Evolutionary conservation across 768 basidiomycete genomes (phyloP), one percentile per base, ranked within the genome.

Genomic region (Lactifluus echinatus): DNA sequence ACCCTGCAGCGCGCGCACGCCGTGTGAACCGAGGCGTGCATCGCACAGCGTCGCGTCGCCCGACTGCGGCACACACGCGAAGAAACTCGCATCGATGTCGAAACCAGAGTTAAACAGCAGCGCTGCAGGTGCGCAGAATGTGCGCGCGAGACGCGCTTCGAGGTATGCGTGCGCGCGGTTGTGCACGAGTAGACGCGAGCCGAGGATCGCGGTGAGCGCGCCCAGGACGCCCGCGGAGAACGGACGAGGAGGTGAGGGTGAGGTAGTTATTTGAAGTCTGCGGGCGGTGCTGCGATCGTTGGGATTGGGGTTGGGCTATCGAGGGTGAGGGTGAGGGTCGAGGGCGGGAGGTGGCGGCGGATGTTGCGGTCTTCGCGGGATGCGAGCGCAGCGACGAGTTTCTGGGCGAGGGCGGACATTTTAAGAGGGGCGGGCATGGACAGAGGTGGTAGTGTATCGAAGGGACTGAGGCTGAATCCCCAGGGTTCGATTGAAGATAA

Each of bases 21-120:
- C 93, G 64, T 95, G 68, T 94, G 90, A 15, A 93, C 91, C 1
- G 83, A 86, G 0, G 94, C 94, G 66, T 98, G 94, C 43, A 95
- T 85, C 64, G 89, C 81, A 85, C 14, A 96, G 71, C 42, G 96
- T 70, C 44, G 79, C 79, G 66, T 98, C 94, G 11, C 83, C 83
- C 0, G 75, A 68, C 56, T 89, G 89, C 0, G 93, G 93, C 0
- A 96, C 70, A 44, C 81, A 80, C 0, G 89, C 76, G 73, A 94
- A 95, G 70, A 95, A 82, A 0, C 85, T 87, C 3, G 85, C 86
- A 67, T 98, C 97, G 8, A 93, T 93, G 69, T 95, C 93, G 68
- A 86, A 94, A 0, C 93, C 93, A 0, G 89, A 92, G 69, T 91
- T 93, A 78, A 93, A 93, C 4, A 96, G 76, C 8, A 96, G 74